A percentile compares a stretch with the other conserved stretches of the same genome.
phyloP scores from a whole-genome alignment of 1,284 basidiomycete species.

The Vanrija sp. region DNA sequence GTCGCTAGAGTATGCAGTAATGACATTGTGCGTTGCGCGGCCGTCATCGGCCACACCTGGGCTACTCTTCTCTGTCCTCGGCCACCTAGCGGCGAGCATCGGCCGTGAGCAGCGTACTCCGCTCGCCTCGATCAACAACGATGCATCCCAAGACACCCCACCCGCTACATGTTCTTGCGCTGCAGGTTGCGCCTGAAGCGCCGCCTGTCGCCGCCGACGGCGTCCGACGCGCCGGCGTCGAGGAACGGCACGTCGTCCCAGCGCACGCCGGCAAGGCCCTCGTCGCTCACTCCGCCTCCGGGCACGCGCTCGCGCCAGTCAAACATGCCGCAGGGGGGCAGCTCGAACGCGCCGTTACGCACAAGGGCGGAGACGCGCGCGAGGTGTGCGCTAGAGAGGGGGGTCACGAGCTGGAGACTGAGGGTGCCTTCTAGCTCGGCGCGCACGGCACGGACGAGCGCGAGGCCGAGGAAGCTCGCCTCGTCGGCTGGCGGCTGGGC shows the following conservation, averaged over 20 bases:
- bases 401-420: conserved; percentile 65
- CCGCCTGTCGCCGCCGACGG: conserved; percentile 60
- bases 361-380: conserved; percentile 56
- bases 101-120: no score
- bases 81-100: no score
- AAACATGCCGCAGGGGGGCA: conserved; percentile 82
- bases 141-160: no score
- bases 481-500: conserved; percentile 56
- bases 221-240: conserved; percentile 64
- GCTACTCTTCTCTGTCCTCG: no score
- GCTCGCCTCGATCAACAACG: no score
- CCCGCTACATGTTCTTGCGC: conserved; percentile 56
- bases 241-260: conserved; percentile 70
- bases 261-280: conserved; percentile 54
- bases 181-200: conserved; percentile 81
- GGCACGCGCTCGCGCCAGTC: conserved; percentile 56
- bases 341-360: conserved; percentile 74
- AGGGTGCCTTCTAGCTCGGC: conserved; percentile 4
- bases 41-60: no score
- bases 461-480: conserved; percentile 66
- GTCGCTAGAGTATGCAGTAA: no score
- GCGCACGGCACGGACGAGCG: conserved; percentile 62
- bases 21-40: no score
- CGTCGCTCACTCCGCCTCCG: conserved; percentile 27
- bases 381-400: conserved; percentile 57